These are phyloP conservation scores for Tuber brumale DNA, from an alignment of 495 filamentous ascomycete genomes.

Conservation along the genomic window DNA sequence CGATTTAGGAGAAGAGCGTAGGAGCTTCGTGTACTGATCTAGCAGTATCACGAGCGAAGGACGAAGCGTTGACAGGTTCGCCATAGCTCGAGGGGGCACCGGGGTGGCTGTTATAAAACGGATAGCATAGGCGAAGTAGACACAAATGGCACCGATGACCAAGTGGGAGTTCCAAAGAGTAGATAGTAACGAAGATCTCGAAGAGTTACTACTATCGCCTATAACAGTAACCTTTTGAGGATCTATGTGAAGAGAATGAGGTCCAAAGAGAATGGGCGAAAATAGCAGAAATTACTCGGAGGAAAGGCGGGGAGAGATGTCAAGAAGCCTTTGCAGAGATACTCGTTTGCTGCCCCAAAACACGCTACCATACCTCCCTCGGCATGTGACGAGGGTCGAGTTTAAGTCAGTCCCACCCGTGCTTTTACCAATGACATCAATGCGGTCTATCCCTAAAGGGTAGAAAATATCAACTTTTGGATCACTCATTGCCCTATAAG, in stretches of 20 bases:
- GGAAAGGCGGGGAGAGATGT: constrained; percentile 3
- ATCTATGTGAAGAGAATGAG: not conserved
- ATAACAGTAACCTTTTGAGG: not conserved
- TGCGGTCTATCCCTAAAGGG: not conserved
- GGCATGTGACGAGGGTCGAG: constrained; percentile 3
- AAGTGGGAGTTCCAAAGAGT: not conserved
- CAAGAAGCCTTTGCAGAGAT: not conserved
- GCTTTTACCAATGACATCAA: constrained; percentile 5
- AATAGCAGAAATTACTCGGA: not conserved
- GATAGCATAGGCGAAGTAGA: not conserved
- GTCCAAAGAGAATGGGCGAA: not conserved
- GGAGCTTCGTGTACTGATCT: constrained; percentile 56
- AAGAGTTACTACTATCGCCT: not conserved
- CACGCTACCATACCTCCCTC: not conserved
- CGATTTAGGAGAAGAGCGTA: constrained; percentile 57
- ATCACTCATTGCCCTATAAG: not conserved
- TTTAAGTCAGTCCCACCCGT: not conserved
- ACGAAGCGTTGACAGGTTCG: constrained; percentile 76
- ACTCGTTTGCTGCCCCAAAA: not conserved
- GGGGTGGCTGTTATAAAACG: not conserved
- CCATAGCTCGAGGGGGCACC: constrained; percentile 52
- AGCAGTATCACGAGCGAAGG: constrained; percentile 61
- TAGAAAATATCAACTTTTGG: not conserved
- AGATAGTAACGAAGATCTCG: not conserved
- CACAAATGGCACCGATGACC: not conserved